Evolutionary conservation across 2,329 filamentous ascomycete genomes (phyloP), one percentile per base, ranked within the genome.

Genomic region (Aspergillus ruber): DNA sequence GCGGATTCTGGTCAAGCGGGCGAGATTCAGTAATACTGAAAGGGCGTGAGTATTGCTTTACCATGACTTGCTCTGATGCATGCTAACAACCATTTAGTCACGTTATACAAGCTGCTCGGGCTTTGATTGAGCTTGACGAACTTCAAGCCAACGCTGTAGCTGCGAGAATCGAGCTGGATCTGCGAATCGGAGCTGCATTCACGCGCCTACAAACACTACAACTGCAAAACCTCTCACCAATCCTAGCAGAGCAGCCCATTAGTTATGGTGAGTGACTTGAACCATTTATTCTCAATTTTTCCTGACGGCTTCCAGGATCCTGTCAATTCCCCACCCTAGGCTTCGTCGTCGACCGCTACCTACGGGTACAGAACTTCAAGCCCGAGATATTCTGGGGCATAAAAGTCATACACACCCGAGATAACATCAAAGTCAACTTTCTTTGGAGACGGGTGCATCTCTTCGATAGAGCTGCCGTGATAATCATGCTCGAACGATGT

Each of bases 311-410:
- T 33, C 32, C 49, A 88, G 88, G 81, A 12, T 95, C 90, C 3
- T 98, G 93, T 56, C 93, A 98, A 65, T 98, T 98, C 60, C 93
- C 93, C 1, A 97, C 93, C 0, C 76, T 98, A 4, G 93, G 93
- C 0, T 98, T 98, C 56, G 91, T 98, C 1, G 93, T 98, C 6
- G 93, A 98, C 67, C 83, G 91, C 42, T 98, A 97, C 66, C 88
- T 95, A 59, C 84, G 88, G 44, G 93, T 98, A 44, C 84, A 88
- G 53, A 95, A 95, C 58, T 98, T 98, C 66, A 83, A 93, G 1
- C 86, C 91, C 0, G 93, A 98, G 63, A 74, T 81, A 0, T 98
- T 97, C 67, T 98, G 93, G 93, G 80, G 80, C 50, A 95, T 98
- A 73, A 91, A 85, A 57, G 78, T 98, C 35, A 83, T 82, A 60